These are phyloP conservation scores for Neohortaea acidophila DNA, from an alignment of 495 filamentous ascomycete genomes.

Conservation along the genomic window DNA sequence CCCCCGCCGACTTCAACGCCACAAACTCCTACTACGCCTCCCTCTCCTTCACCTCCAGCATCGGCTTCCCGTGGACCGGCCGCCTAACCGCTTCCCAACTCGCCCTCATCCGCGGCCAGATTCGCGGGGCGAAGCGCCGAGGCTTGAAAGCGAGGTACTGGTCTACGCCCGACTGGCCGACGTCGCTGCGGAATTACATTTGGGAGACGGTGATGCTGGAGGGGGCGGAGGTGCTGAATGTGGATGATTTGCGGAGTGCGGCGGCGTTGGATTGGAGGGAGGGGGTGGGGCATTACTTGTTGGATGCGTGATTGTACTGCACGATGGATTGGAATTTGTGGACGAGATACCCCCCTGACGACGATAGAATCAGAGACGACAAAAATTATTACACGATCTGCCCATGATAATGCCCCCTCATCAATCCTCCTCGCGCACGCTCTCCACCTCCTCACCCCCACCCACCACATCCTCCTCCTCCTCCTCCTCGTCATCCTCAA, in stretches of 20 bases:
- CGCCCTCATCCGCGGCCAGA: conserved; percentile 43
- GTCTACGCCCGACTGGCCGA: conserved; percentile 63
- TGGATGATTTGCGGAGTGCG: conserved; percentile 53
- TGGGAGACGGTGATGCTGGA: conserved; percentile 60
- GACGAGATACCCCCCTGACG: too few species aligned
- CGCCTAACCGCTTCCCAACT: conserved; percentile 38
- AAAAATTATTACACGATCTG: too few species aligned
- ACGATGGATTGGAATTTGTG: too few species aligned
- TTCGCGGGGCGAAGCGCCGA: conserved; percentile 50
- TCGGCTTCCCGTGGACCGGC: conserved; percentile 34
- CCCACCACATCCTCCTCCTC: conserved; percentile 39
- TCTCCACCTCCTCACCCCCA: conserved; percentile 37
- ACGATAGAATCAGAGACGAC: too few species aligned
- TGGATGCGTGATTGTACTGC: conserved; percentile 1
- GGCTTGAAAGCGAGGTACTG: conserved; percentile 67
- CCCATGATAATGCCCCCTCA: too few species aligned
- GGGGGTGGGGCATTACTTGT: not conserved
- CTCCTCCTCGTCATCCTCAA: conserved; percentile 24
- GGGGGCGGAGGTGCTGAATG: conserved; percentile 60
- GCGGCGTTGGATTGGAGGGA: conserved; percentile 32
- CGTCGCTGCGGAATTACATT: conserved; percentile 53
- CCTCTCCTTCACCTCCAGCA: conserved; percentile 30
- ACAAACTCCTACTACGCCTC: conserved; percentile 42
- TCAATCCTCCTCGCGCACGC: conserved; percentile 38
- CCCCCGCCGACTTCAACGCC: conserved; percentile 23